These are phyloP conservation scores for Monilinia fructigena DNA, from an alignment of 2,329 filamentous ascomycete genomes.

Conservation along the genomic window DNA sequence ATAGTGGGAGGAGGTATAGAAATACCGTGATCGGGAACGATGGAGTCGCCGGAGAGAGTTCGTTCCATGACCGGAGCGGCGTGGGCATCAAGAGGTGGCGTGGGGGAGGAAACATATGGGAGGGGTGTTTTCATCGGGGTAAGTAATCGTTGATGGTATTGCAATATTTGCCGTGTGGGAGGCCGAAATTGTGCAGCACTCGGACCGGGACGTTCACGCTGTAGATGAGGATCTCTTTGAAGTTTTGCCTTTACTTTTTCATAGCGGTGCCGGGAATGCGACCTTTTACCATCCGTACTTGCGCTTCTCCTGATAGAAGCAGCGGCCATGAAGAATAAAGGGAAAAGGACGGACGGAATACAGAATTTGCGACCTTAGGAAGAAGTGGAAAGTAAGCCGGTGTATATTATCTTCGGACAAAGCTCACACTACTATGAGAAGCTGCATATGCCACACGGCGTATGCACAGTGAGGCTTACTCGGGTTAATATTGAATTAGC, in stretches of 20 bases:
- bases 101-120: background rate
- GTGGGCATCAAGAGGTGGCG: slow-evolving; percentile 1
- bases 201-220: slow-evolving; percentile 6
- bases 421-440: slow-evolving; percentile 19
- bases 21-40: slow-evolving; percentile 35
- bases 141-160: slow-evolving; percentile 9
- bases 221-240: slow-evolving; percentile 11
- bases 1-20: background rate
- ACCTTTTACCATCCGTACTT: slow-evolving; percentile 22
- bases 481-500: slow-evolving; percentile 25
- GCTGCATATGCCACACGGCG: slow-evolving; percentile 22
- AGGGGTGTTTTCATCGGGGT: slow-evolving; percentile 1
- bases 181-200: slow-evolving; percentile 1
- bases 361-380: slow-evolving; percentile 12
- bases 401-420: slow-evolving; percentile 22
- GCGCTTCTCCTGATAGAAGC: slow-evolving; percentile 13
- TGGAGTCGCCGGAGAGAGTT: slow-evolving; percentile 38
- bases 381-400: slow-evolving; percentile 23
- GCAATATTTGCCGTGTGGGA: slow-evolving; percentile 5
- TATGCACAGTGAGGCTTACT: slow-evolving; percentile 24
- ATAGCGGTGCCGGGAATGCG: slow-evolving; percentile 18
- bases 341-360: slow-evolving; percentile 12
- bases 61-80: slow-evolving; percentile 34
- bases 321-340: slow-evolving; percentile 22
- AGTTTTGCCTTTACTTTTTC: slow-evolving; percentile 16